Percentiles rank a stretch among this genome's conserved stretches.
phyloP scores from a whole-genome alignment of 2,329 filamentous ascomycete species.

The Apiospora aurea region DNA sequence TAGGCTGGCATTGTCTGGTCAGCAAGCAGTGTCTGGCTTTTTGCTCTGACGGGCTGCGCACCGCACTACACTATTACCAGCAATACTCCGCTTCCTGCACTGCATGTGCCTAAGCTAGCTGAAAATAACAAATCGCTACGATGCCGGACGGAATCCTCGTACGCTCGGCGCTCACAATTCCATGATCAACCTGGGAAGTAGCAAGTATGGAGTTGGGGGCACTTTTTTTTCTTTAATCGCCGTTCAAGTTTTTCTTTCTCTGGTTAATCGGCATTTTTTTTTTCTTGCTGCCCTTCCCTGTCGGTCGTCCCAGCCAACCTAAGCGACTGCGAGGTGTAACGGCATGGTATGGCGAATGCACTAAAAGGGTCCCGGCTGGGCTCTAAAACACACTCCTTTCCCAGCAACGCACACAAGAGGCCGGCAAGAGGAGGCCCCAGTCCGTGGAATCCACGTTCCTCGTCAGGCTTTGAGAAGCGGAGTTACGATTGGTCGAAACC shows the following conservation, averaged over 20 bases:
- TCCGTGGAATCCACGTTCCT: conserved; percentile 12
- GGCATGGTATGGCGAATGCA: neutral
- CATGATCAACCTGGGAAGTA: neutral
- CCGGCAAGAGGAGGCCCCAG: conserved; percentile 8
- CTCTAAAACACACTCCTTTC: conserved; percentile 11
- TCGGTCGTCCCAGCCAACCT: conserved; percentile 9
- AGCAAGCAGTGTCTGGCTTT: conserved; percentile 22
- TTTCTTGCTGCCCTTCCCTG: neutral
- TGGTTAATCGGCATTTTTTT: conserved; percentile 6
- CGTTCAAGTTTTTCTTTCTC: neutral
- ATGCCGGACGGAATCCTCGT: conserved; percentile 12
- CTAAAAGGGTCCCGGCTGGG: conserved; percentile 10
- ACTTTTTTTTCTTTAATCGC: neutral
- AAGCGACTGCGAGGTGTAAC: conserved; percentile 12
- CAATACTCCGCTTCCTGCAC: conserved; percentile 16
- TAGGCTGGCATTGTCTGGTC: conserved; percentile 20
- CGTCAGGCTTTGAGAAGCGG: conserved; percentile 9
- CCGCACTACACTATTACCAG: neutral
- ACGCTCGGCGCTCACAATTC: conserved; percentile 12
- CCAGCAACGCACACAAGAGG: neutral
- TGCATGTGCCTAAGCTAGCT: conserved; percentile 21
- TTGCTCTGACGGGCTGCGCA: conserved; percentile 11
- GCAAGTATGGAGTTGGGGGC: neutral
- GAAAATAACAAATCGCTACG: conserved; percentile 18
- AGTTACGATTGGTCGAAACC: conserved; percentile 14